These are phyloP conservation scores for Hermanozyma aechmeae DNA, from an alignment of 805 yeast genomes.

Conservation along the genomic window DNA sequence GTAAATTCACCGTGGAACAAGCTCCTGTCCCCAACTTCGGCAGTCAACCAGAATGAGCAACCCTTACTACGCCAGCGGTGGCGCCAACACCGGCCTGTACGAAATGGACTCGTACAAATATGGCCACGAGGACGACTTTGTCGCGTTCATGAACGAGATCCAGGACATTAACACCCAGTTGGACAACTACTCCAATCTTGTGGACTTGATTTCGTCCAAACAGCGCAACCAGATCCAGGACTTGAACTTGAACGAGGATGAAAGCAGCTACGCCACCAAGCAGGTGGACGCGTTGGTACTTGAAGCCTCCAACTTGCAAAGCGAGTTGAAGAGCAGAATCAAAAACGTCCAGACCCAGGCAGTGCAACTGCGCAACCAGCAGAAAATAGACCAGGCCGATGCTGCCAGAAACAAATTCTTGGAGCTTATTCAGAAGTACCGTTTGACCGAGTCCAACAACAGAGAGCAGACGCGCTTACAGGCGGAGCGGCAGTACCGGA, in stretches of 20 bases:
- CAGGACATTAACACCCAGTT: slow-evolving; percentile 60
- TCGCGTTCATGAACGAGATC: slow-evolving; percentile 53
- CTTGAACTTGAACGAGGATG: slow-evolving; percentile 51
- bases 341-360: slow-evolving; percentile 67
- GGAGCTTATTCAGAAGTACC: slow-evolving; percentile 77
- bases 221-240: slow-evolving; percentile 68
- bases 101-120: no score
- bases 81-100: no score
- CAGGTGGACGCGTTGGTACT: slow-evolving; percentile 70
- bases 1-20: no score
- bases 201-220: slow-evolving; percentile 59
- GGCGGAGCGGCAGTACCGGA: slow-evolving; percentile 87
- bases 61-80: no score
- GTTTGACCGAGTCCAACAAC: slow-evolving; percentile 79
- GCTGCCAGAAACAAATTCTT: slow-evolving; percentile 78
- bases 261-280: slow-evolving; percentile 54
- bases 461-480: slow-evolving; percentile 76
- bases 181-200: slow-evolving; percentile 59
- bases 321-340: slow-evolving; percentile 64
- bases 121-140: slow-evolving; percentile 42
- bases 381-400: slow-evolving; percentile 87
- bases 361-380: slow-evolving; percentile 48
- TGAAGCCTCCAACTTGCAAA: slow-evolving; percentile 74
- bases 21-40: no score
- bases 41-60: no score